Evolutionary conservation across 257 asterid genomes (phyloP), one percentile per base, ranked within the genome.

Genomic region (Cinchona pubescens): DNA sequence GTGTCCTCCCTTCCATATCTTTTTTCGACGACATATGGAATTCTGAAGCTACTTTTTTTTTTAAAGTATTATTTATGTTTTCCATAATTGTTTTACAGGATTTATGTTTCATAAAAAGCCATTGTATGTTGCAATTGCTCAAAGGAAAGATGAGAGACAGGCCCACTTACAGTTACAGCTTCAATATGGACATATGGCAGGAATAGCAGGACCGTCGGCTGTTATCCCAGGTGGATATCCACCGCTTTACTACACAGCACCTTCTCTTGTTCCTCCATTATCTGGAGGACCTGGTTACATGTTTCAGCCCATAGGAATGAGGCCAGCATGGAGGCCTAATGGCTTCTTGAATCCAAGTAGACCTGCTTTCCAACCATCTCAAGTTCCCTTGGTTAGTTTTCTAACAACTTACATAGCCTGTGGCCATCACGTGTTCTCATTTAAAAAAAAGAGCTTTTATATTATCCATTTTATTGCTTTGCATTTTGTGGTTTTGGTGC

Each of bases 121-220:
- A 30, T 72, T 93, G 72, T 91, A 88, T 67, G 96, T 87, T 46
- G 86, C 96, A 25, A 82, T 90, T 82, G 98, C 98, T 71, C 98
- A 91, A 85, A 89, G 89, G 80, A 93, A 93, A 88, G 96, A 87
- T 82, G 97, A 93, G 66, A 86, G 97, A 59, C 89, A 78, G 81
- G 89, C 92, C 14, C n/a, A n/a, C n/a, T n/a, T n/a, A n/a, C 90
- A 86, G 81, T 71, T 93, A 74, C 96, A 87, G 71, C 69, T 85
- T 7, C 82, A 83, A 37, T 82, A 87, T 74, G 91, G 91, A 3
- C 97, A 87, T 27, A 62, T 86, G 75, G 80, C 89, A 49, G 92
- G 91, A 71, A 74, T 85, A 69, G 71, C 87, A 2, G 91, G 93
- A 67, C 78, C 92, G 29, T 73, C 96, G 0, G 77, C 91, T 70